phyloP scores from a whole-genome alignment of 2,329 filamentous ascomycete genomes.

The Paecilomyces fulvus region DNA sequence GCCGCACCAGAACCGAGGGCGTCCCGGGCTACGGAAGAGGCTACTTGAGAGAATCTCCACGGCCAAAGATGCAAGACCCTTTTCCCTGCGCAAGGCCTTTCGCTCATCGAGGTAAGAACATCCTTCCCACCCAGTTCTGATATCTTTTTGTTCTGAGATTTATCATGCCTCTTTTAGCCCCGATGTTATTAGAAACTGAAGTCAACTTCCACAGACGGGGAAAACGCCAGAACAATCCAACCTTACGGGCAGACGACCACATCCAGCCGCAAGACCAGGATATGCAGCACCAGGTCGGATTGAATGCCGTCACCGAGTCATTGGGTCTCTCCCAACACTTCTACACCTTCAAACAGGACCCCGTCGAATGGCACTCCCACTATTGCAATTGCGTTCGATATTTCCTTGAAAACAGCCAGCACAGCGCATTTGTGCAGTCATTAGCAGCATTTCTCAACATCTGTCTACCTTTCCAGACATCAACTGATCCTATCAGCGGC shows the following conservation, averaged over 20 bases:
- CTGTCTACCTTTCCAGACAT: slow-evolving; percentile 71
- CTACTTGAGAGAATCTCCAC: slow-evolving; percentile 4
- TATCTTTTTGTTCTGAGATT: neutral
- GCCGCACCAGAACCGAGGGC: neutral
- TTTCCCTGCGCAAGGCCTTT: neutral
- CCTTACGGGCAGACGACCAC: neutral
- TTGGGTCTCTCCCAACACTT: slow-evolving; percentile 6
- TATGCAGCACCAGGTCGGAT: slow-evolving; percentile 2
- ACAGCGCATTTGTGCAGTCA: slow-evolving; percentile 69
- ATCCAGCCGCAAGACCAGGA: neutral
- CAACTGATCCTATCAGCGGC: slow-evolving; percentile 32
- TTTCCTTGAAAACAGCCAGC: slow-evolving; percentile 83
- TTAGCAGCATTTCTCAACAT: slow-evolving; percentile 90
- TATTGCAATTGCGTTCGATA: slow-evolving; percentile 80
- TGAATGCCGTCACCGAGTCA: slow-evolving; percentile 1
- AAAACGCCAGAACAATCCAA: neutral
- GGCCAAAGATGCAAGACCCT: neutral
- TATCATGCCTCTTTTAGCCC: neutral
- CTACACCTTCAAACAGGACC: slow-evolving; percentile 43
- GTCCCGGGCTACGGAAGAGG: slow-evolving; percentile 4
- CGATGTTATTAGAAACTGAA: neutral
- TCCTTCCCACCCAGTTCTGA: neutral
- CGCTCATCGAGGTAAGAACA: slow-evolving; percentile 3
- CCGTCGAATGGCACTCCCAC: slow-evolving; percentile 83
- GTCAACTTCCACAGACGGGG: neutral